phyloP scores from a whole-genome alignment of 805 yeast genomes.

The Starmerella sp. region DNA sequence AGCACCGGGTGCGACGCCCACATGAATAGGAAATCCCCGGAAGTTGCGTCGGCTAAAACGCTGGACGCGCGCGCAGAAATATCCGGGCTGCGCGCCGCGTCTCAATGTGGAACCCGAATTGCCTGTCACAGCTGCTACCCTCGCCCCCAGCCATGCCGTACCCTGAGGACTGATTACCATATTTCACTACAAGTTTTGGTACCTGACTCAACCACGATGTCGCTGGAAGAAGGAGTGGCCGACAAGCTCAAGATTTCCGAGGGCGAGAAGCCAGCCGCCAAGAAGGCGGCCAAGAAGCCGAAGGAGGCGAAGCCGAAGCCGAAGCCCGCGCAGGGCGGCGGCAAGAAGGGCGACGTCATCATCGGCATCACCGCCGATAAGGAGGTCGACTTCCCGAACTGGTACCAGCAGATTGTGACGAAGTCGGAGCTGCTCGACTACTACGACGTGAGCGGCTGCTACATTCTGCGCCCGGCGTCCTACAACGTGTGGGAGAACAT shows the following conservation, averaged over 20 bases:
- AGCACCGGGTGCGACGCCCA: too few species aligned
- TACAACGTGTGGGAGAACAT: conserved; percentile 90
- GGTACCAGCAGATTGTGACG: conserved; percentile 94
- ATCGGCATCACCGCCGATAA: conserved; percentile 94
- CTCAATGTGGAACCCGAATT: background rate
- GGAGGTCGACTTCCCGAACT: conserved; percentile 80
- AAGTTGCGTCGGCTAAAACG: too few species aligned
- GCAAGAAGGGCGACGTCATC: conserved; percentile 22
- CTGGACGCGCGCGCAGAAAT: background rate
- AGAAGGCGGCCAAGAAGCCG: conserved; percentile 61
- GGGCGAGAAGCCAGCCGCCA: conserved; percentile 63
- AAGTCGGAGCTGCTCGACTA: conserved; percentile 98
- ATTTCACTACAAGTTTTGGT: background rate
- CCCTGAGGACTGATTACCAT: background rate
- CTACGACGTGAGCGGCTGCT: conserved; percentile 98
- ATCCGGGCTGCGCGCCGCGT: too few species aligned
- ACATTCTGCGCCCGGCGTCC: conserved; percentile 92
- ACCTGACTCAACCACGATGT: conserved; percentile 5
- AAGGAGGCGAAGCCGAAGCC: conserved; percentile 33
- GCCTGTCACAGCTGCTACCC: background rate
- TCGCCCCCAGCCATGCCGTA: background rate
- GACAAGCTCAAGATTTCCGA: conserved; percentile 11
- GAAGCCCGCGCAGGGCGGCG: conserved; percentile 14
- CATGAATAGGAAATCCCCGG: too few species aligned
- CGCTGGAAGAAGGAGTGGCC: conserved; percentile 15